Conservation (phyloP, 352 stramenopile genomes). For the Phytophthora europaea region DNA sequence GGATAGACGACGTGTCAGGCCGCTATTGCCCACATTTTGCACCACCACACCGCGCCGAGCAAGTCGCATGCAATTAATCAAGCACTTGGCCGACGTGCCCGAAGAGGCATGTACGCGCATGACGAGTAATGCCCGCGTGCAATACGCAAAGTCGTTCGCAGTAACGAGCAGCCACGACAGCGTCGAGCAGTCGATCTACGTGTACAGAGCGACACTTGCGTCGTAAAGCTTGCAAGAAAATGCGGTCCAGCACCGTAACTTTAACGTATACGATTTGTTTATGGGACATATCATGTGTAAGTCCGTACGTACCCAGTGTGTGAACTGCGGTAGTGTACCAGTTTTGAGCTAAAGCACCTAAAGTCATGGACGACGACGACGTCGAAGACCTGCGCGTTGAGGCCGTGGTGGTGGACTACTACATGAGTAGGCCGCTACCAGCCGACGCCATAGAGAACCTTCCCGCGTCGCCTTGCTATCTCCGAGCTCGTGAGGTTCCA, state of each 20-base stretch:
- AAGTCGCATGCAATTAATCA: constrained; percentile 48
- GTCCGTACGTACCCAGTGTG: too few species aligned
- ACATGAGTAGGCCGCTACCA: constrained; percentile 78
- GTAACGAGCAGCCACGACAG: neutral
- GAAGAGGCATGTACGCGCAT: constrained; percentile 63
- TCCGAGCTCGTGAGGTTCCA: constrained; percentile 73
- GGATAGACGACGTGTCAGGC: constrained; percentile 37
- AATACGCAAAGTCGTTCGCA: constrained; percentile 61
- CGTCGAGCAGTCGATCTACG: neutral
- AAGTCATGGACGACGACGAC: constrained; percentile 28
- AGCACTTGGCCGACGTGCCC: constrained; percentile 44
- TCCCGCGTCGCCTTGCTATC: constrained; percentile 73
- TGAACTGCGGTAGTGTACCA: neutral
- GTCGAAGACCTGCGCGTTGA: constrained; percentile 73
- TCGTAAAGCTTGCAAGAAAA: neutral
- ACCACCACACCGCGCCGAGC: constrained; percentile 55
- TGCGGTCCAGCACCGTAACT: too few species aligned
- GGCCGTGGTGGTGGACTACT: constrained; percentile 85
- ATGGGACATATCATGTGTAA: too few species aligned
- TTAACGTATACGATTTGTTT: too few species aligned
- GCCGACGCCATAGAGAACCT: constrained; percentile 50
- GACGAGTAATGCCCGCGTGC: constrained; percentile 53
- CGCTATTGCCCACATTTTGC: constrained; percentile 48
- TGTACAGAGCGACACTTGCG: neutral
- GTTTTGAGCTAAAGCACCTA: neutral